Evolutionary conservation across 2,329 filamentous ascomycete species (phyloP).

Genomic region (Ceratocystis harringtonii): DNA sequence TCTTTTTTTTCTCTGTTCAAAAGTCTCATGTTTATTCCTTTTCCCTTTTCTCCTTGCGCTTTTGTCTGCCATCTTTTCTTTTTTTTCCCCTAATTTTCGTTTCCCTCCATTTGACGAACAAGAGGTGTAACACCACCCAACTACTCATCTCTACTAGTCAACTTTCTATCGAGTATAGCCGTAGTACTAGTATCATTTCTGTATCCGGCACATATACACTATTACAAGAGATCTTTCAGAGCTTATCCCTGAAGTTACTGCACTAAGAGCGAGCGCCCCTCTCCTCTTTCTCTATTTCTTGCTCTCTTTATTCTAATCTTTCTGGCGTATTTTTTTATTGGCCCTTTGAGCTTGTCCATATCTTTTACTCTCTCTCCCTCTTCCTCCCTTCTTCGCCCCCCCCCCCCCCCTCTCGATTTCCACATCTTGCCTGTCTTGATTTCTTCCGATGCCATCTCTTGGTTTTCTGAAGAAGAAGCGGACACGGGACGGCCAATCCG

Average conservation of each 20-base stretch:
- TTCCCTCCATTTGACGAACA: not conserved
- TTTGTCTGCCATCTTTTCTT: not conserved
- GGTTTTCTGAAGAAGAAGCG: conserved; percentile 97
- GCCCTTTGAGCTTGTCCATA: not conserved
- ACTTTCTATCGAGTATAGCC: not conserved
- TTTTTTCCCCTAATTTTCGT: not conserved
- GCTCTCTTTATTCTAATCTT: not conserved
- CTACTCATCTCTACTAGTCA: not conserved
- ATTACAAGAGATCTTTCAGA: not conserved
- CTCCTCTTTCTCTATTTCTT: not conserved
- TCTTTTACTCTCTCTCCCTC: not conserved
- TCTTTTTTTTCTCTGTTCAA: conserved; percentile 6
- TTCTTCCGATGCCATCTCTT: conserved; percentile 66
- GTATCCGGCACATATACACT: not conserved
- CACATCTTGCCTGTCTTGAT: conserved; percentile 15
- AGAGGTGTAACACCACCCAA: conserved; percentile 1
- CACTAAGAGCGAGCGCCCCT: not conserved
- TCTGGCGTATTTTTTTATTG: not conserved
- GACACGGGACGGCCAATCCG: conserved; percentile 75
- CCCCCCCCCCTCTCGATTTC: conserved; percentile 3
- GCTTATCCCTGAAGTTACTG: not conserved
- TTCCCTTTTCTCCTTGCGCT: conserved; percentile 1
- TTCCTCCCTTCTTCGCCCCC: too few relatives aligned
- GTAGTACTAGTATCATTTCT: not conserved
- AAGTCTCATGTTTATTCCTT: conserved; percentile 9